Conservation (phyloP, 2,329 filamentous ascomycete species). For the Blumeria hordei region DNA sequence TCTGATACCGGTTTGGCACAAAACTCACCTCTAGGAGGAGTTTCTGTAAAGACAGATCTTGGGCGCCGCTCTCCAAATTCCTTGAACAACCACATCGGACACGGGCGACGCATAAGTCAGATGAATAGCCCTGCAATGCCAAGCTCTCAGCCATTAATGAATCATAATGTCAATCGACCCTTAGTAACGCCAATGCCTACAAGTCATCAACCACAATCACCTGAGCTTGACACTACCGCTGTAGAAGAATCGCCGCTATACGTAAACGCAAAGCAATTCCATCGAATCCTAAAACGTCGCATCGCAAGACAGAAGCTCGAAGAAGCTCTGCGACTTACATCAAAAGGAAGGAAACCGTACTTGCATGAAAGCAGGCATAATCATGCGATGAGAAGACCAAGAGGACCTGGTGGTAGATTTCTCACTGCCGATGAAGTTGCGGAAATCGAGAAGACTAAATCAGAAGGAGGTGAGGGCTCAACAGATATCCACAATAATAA, state of each 20-base stretch:
- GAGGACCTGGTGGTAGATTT: conserved; percentile 85
- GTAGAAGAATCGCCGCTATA: conserved; percentile 87
- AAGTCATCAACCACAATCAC: conserved; percentile 45
- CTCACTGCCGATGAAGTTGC: conserved; percentile 90
- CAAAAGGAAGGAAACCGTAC: conserved; percentile 89
- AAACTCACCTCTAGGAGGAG: conserved; percentile 50
- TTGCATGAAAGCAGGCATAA: conserved; percentile 94
- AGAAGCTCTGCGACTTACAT: conserved; percentile 74
- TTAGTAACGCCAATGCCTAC: conserved; percentile 34
- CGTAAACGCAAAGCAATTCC: conserved; percentile 97
- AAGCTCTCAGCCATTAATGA: conserved; percentile 54
- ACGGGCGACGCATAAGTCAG: conserved; percentile 43
- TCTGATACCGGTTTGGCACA: conserved; percentile 38
- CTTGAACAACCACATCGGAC: conserved; percentile 33
- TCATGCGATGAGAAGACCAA: conserved; percentile 86
- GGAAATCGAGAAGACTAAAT: conserved; percentile 48
- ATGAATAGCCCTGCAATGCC: conserved; percentile 48
- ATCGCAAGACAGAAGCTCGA: conserved; percentile 85
- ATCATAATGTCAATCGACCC: conserved; percentile 28
- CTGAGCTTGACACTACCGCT: conserved; percentile 49
- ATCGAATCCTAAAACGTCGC: conserved; percentile 81
- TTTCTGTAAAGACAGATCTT: conserved; percentile 46
- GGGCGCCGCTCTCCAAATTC: conserved; percentile 45
- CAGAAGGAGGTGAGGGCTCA: conserved; percentile 17
- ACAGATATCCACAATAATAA: conserved; percentile 14